Base-by-base conservation (phyloP, 2,329 filamentous ascomycete species). In the Truncatella angustata region DNA sequence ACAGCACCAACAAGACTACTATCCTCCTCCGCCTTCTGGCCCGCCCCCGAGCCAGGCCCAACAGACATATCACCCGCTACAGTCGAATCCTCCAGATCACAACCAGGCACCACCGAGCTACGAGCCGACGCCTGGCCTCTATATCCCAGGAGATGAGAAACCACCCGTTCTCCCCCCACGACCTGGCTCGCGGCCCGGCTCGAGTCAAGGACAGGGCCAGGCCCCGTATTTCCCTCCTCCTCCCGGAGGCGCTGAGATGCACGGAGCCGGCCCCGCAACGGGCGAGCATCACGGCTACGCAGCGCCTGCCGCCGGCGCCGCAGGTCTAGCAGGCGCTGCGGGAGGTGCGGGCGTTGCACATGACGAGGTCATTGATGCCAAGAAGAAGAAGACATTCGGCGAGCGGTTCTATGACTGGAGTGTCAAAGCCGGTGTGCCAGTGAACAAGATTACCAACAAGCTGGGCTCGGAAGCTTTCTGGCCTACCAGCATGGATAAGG, bases 391-490 rank as follows among this genome's bases (percentile, higher is more conserved):
- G 35, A 39, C 42, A 2, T 50, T 55, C 23, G 51, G 51, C 28
- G 54, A 64, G 47, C 63, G 63, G 14, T 54, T 70, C 5, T 60
- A 66, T 11, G 61, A 60, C 37, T 56, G 73, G 64, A 69, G 72
- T 58, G 54, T 70, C 49, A 76, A 78, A 61, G 74, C 77, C 10
- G 88, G 88, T 14, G 82, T 80, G 2, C 90, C 91, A 3, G 85
- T 96, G 64, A 96, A 96, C 66, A 84, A 80, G 54, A 70, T 96
- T 20, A 90, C 87, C 14, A 91, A 95, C 71, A 91, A 87, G 70
- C 76, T 96, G 34, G 91, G 91, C n/a, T 72, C 72, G 44, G 91
- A 96, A 70, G 87, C 89, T 20, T 96, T 96, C 70, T 87, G 92
- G 81, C 91, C 91, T 1, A 90, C 87, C 50, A 86, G 87, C 1